A percentile compares a stretch with the other conserved stretches of the same genome.
phyloP scores from a whole-genome alignment of 2,329 filamentous ascomycete genomes.

The Cytospora chrysosperma region DNA sequence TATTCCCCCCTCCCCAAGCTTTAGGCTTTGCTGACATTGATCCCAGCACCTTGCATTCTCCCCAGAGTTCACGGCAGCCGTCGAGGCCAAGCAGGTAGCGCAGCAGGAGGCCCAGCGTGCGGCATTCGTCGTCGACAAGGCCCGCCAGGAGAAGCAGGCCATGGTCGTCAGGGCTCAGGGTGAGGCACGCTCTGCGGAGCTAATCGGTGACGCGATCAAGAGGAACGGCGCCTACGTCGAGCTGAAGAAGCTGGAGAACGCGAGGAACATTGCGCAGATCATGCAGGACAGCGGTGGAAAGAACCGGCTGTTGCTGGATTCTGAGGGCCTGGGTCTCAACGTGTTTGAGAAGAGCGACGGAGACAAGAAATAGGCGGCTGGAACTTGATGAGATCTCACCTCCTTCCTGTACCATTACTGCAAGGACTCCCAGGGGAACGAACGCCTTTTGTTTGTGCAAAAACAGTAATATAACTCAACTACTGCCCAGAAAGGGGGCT shows the following conservation, averaged over 20 bases:
- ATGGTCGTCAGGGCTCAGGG: constrained; percentile 98
- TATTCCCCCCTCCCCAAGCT: not conserved
- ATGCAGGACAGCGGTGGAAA: constrained; percentile 81
- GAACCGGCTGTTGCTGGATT: constrained; percentile 93
- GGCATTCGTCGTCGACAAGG: constrained; percentile 97
- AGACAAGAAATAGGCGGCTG: constrained; percentile 46
- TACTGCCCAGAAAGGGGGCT: constrained; percentile 16
- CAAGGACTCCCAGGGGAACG: not conserved
- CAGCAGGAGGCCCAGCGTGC: constrained; percentile 95
- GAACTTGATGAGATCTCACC: constrained; percentile 10
- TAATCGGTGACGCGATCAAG: constrained; percentile 99
- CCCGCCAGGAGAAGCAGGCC: constrained; percentile 98
- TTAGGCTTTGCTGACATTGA: constrained; percentile 28
- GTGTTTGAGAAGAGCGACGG: constrained; percentile 58
- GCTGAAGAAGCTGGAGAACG: constrained; percentile 97
- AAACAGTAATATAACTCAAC: constrained; percentile 22
- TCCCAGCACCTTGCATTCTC: constrained; percentile 68
- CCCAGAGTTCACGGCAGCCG: constrained; percentile 70
- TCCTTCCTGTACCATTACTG: constrained; percentile 4
- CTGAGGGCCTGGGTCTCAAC: constrained; percentile 87
- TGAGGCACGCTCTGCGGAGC: constrained; percentile 95
- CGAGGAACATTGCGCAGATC: constrained; percentile 80
- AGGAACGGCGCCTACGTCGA: constrained; percentile 97
- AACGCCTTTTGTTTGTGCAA: constrained; percentile 9
- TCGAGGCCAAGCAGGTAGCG: constrained; percentile 72